Percentiles rank a stretch among this genome's conserved stretches.
phyloP scores from a whole-genome alignment of 83 land plant genomes.

The Isoetes engelmannii region DNA sequence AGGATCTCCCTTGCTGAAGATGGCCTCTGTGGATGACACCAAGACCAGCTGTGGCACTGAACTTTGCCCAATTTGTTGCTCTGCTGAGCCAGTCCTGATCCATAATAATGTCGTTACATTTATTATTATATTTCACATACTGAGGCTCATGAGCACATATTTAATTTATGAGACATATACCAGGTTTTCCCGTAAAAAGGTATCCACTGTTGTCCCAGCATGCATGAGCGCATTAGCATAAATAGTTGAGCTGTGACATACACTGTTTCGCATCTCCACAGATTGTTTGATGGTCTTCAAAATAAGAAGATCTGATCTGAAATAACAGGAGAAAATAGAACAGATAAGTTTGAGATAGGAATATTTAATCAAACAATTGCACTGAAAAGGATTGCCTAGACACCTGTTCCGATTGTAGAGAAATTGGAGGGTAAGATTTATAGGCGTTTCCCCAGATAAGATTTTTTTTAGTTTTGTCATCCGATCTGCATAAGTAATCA shows the following conservation, averaged over 20 bases:
- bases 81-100: conserved; percentile 89
- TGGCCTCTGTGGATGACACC: conserved; percentile 98
- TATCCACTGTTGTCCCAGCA: conserved; percentile 98
- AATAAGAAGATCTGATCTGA: conserved; percentile 85
- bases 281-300: conserved; percentile 94
- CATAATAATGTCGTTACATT: background rate
- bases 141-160: background rate
- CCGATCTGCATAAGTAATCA: conserved; percentile 52
- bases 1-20: conserved; percentile 88
- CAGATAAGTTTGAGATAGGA: background rate
- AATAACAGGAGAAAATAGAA: background rate
- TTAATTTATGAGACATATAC: conserved; percentile 21
- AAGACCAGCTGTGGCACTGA: conserved; percentile 96
- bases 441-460: conserved; percentile 87
- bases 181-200: conserved; percentile 87
- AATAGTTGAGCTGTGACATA: conserved; percentile 98
- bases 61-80: conserved; percentile 98
- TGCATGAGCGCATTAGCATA: conserved; percentile 98
- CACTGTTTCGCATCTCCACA: conserved; percentile 96
- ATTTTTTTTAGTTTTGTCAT: conserved; percentile 61
- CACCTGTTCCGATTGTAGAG: conserved; percentile 88
- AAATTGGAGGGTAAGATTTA: conserved; percentile 79
- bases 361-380: background rate
- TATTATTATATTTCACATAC: background rate
- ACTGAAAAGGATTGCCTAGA: background rate